Conservation (phyloP, 176 grass and related monocot species). For the Oryza nivara region DNA sequence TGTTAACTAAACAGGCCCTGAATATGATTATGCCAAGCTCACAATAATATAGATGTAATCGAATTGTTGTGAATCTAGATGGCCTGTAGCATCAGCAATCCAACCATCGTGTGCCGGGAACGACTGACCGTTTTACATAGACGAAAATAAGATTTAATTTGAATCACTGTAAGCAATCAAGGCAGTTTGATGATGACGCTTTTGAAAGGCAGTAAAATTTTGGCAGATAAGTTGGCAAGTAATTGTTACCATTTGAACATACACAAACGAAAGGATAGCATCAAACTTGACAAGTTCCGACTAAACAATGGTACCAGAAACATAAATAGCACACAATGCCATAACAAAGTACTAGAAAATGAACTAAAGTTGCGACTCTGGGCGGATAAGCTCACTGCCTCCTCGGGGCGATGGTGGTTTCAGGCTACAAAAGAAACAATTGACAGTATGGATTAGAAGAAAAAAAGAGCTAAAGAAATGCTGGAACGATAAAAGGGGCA, state of each 20-base stretch:
- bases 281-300: slow-evolving; percentile 6
- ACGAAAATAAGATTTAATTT: neutral
- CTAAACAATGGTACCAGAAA: neutral
- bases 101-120: neutral
- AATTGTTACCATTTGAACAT: neutral
- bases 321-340: slow-evolving; percentile 8
- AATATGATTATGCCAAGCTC: neutral
- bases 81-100: neutral
- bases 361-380: slow-evolving; percentile 14
- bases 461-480: neutral
- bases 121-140: neutral
- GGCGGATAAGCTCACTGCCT: slow-evolving; percentile 11
- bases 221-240: neutral
- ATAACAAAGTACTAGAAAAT: slow-evolving; percentile 9
- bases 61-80: neutral
- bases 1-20: too few relatives aligned
- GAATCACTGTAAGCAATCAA: neutral
- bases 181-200: neutral
- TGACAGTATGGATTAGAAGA: neutral
- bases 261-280: neutral
- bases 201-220: neutral
- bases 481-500: neutral
- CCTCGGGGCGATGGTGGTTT: slow-evolving; percentile 56
- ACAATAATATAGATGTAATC: neutral
- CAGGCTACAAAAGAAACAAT: slow-evolving; percentile 53